Conservation (phyloP, 441 rosid genomes). For the Francoa sonchifolia region DNA sequence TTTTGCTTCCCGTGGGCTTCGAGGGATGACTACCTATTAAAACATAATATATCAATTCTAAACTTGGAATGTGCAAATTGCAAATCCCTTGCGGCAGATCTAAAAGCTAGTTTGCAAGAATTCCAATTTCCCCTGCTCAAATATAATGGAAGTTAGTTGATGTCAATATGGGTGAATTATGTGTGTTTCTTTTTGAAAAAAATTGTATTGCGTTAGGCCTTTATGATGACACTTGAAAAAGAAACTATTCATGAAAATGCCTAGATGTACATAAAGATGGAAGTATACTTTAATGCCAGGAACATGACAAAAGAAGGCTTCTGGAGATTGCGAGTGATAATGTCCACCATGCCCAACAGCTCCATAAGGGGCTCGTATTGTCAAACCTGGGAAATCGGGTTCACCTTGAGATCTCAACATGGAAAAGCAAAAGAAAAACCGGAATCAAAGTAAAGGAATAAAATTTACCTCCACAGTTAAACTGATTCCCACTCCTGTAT, state of each 20-base stretch:
- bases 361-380: conserved; percentile 78
- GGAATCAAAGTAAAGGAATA: not conserved
- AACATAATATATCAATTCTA: not conserved
- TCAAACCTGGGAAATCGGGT: conserved; percentile 44
- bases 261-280: conserved; percentile 3
- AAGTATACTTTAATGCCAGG: conserved; percentile 74
- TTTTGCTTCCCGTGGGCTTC: conserved; percentile 77
- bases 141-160: not conserved
- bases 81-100: not conserved
- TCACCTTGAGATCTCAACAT: conserved; percentile 11
- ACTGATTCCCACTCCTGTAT: conserved; percentile 84
- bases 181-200: too few relatives aligned
- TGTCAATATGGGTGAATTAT: not conserved
- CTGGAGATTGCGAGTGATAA: conserved; percentile 89
- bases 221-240: not conserved
- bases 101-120: not conserved
- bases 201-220: too few relatives aligned
- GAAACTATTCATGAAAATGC: conserved; percentile 3
- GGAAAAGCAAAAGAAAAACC: not conserved
- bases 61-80: not conserved
- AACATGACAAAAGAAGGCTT: conserved; percentile 94
- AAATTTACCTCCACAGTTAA: conserved; percentile 71
- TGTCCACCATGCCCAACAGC: conserved; percentile 97
- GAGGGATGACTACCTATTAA: conserved; percentile 67
- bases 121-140: not conserved